These are phyloP conservation scores for Colletotrichum viniferum DNA, from an alignment of 2,329 filamentous ascomycete genomes.

Conservation along the genomic window DNA sequence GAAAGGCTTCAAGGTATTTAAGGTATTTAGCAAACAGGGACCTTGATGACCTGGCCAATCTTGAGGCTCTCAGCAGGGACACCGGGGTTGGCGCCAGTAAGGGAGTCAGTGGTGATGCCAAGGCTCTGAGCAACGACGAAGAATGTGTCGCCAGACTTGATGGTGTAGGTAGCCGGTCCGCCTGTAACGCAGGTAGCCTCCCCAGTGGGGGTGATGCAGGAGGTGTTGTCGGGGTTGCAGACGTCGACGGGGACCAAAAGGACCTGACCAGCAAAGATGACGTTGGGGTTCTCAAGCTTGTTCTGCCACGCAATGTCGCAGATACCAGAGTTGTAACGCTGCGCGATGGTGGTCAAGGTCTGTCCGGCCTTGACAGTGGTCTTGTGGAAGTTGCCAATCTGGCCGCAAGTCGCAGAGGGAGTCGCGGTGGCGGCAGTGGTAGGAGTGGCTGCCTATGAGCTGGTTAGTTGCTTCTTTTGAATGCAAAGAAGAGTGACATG, in stretches of 20 bases:
- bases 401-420: not conserved
- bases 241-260: not conserved
- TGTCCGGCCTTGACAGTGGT: not conserved
- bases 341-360: not conserved
- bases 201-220: not conserved
- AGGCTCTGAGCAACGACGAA: conserved; percentile 85
- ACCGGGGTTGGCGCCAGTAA: not conserved
- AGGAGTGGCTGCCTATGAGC: not conserved
- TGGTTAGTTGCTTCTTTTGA: not conserved
- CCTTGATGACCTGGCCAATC: not conserved
- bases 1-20: not conserved
- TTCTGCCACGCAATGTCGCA: conserved; percentile 4
- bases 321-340: conserved; percentile 1
- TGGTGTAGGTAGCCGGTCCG: conserved; percentile 48
- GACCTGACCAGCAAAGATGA: not conserved
- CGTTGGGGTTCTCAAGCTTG: conserved; percentile 1
- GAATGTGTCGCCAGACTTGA: conserved; percentile 80
- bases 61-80: not conserved
- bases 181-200: not conserved
- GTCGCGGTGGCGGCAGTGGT: not conserved
- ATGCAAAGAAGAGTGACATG: too few relatives aligned
- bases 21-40: not conserved
- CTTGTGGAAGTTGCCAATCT: not conserved
- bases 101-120: conserved; percentile 33
- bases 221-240: conserved; percentile 4